Percentiles rank a stretch among this genome's conserved stretches.
phyloP scores from a whole-genome alignment of 2,329 filamentous ascomycete genomes.

The Pyricularia sp. region DNA sequence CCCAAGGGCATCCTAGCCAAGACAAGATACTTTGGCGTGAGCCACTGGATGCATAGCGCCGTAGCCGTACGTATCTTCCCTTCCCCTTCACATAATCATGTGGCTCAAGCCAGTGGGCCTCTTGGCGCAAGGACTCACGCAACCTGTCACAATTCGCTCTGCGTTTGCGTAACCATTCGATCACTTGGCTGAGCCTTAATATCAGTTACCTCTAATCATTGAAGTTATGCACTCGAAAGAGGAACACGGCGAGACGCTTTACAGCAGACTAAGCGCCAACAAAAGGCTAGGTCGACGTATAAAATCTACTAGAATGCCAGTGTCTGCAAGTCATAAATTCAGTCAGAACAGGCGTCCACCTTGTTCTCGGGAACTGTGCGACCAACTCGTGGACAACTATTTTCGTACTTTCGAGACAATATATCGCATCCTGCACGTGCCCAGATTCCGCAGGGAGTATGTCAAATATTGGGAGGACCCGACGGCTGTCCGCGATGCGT shows the following conservation, averaged over 20 bases:
- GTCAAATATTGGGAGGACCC: constrained; percentile 27
- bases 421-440: constrained; percentile 43
- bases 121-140: background rate
- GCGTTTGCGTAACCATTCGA: background rate
- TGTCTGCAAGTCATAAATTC: constrained; percentile 5
- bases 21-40: constrained; percentile 41
- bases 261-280: constrained; percentile 28
- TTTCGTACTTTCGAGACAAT: constrained; percentile 42
- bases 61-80: constrained; percentile 13
- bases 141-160: background rate
- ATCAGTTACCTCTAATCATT: constrained; percentile 27
- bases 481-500: constrained; percentile 14
- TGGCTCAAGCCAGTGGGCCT: background rate
- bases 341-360: constrained; percentile 22
- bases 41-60: constrained; percentile 37
- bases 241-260: constrained; percentile 20
- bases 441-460: constrained; percentile 43
- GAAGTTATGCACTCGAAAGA: constrained; percentile 16
- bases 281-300: constrained; percentile 39
- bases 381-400: constrained; percentile 40
- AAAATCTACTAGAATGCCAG: constrained; percentile 27
- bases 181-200: constrained; percentile 18
- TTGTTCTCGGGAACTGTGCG: constrained; percentile 24
- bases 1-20: constrained; percentile 38
- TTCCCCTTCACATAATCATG: too few species aligned